A percentile compares a stretch with the other conserved stretches of the same genome.
These are phyloP conservation scores for Xylaria sp. DNA, from an alignment of 2,329 filamentous ascomycete genomes.

Conservation along the genomic window DNA sequence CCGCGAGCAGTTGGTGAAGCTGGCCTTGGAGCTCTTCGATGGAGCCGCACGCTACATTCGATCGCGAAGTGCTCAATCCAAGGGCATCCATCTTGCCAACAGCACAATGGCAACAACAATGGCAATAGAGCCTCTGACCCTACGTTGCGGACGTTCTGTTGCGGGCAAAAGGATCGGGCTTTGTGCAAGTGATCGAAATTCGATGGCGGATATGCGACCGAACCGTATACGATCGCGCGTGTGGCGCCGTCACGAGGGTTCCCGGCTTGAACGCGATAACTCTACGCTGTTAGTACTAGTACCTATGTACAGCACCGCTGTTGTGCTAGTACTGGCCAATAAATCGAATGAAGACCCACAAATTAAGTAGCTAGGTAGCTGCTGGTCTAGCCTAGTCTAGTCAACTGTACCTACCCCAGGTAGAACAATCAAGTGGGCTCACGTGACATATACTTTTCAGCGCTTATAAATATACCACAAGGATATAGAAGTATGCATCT, in stretches of 20 bases:
- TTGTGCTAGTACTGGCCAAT: too few relatives aligned
- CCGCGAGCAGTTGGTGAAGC: conserved; percentile 55
- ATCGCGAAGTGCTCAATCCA: conserved; percentile 47
- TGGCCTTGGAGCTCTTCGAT: conserved; percentile 60
- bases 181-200: conserved; percentile 9
- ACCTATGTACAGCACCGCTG: too few relatives aligned
- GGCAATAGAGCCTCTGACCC: neutral
- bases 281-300: neutral
- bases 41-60: conserved; percentile 52
- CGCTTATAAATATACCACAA: neutral
- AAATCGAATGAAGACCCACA: neutral
- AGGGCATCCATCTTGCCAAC: conserved; percentile 47
- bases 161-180: neutral
- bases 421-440: neutral
- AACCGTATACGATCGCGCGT: conserved; percentile 12
- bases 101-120: neutral
- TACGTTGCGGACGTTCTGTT: neutral
- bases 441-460: neutral
- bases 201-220: conserved; percentile 9
- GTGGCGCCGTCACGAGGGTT: neutral
- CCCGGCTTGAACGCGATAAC: conserved; percentile 14
- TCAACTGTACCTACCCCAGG: neutral
- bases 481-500: neutral
- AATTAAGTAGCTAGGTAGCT: neutral
- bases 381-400: neutral